Evolutionary conservation across 2,329 filamentous ascomycete species (phyloP), one percentile per base, ranked within the genome.

Genomic region (Nigrospora osmanthi): DNA sequence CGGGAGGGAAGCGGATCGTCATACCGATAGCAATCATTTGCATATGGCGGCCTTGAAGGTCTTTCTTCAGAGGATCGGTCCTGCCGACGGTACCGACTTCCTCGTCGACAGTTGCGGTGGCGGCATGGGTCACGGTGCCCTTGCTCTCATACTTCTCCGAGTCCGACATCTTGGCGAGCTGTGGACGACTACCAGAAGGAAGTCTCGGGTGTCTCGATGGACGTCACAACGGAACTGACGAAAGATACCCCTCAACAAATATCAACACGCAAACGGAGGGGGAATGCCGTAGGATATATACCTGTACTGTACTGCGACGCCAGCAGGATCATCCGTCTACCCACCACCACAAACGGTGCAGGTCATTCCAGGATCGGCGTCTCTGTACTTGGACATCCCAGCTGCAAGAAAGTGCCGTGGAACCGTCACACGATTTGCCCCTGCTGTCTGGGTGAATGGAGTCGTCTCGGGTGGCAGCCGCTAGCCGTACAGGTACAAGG

Each of bases 1-100:
- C 14, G 33, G 37, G 7, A 19, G 16, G 16, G 32, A 13, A 33
- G 28, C 12, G 28, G 11, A 10, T 35, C 14, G 11, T 31, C 63
- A 39, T 57, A 68, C 66, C 67, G 40, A 71, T 66, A 47, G 68
- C 68, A 52, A 71, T 70, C 68, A 71, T 71, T 48, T 71, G 68
- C 65, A 70, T 67, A 49, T 70, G 68, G 15, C 68, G 62, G 45
- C 57, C 52, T 49, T 58, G 58, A 17, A 70, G 53, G 40, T 64
- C 60, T 31, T 63, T 61, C 43, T 61, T 54, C 43, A 69, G 59
- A 36, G 56, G 51, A n/a, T 53, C 49, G 46, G 51, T 49, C 52
- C 62, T 60, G 54, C 59, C 52, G 46, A 67, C 57, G 35, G 62
- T 54, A 34, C 60, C 64, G 41, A 62, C 58, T 51, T 64, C 66